Evolutionary conservation across 148 eudicot species (phyloP), one percentile per base, ranked within the genome.

Genomic region (Vaccinium vitisidaea): DNA sequence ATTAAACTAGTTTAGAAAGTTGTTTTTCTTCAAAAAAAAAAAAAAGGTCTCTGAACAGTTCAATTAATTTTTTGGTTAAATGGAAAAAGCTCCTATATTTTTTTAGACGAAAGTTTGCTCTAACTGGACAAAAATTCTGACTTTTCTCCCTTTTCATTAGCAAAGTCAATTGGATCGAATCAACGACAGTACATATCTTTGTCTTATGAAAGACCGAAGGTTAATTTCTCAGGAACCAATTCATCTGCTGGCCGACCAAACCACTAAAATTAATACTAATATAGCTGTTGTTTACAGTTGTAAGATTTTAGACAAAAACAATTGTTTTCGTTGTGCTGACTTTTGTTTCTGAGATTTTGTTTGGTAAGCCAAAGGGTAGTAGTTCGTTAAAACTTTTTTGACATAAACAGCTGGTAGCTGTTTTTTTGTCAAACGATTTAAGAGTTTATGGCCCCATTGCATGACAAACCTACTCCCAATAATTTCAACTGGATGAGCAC

Each of bases 321-420:
- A 18, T 30, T 9, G 53, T 14, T 12, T 46, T 74, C 48, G 11
- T 12, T 13, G 19, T 71, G 84, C 79, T 81, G 84, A 85, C 84
- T 84, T 85, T 53, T 50, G 79, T 6, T 84, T 80, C 59, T 8
- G 74, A 46, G 78, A 73, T 25, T 70, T 65, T 79, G 79, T 85
- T 85, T 83, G 84, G 84, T 74, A 83, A 63, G 80, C 56, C 36
- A 27, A 55, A 83, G 48, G 74, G 87, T 83, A 76, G 71, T 84
- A 67, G 78, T 84, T 88, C 73, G 85, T 81, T 86, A 77, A 76
- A 27, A 86, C 76, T 86, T 84, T 85, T 80, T 88, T 88, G 88
- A 88, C 84, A 86, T 81, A 80, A 77, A 76, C 69, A 63, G 27
- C 32, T n/a, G 75, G 43, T 55, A 19, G 52, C 55, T 49, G 58